A percentile compares a stretch with the other conserved stretches of the same genome.
Conservation (phyloP, 108 stramenopile genomes). For the Fragilariopsis cylindrus region DNA sequence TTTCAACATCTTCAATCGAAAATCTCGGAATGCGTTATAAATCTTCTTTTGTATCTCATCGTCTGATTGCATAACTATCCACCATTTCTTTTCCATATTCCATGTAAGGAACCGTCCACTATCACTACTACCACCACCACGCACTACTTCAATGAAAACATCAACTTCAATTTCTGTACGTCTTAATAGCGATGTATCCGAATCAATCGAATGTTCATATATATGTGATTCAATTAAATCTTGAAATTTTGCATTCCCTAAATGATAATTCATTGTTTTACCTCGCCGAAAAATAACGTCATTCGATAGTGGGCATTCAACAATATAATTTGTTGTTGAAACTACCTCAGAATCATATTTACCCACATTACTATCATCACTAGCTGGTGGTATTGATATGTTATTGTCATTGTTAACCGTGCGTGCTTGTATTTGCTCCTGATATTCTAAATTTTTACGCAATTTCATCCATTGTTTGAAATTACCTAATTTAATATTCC, state of each 20-base stretch:
- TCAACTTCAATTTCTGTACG: not conserved
- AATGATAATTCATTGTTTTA: conserved; percentile 12
- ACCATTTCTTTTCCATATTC: no score
- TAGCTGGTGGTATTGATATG: no score
- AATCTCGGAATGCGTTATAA: no score
- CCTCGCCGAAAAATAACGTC: conserved; percentile 9
- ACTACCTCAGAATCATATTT: not conserved
- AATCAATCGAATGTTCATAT: not conserved
- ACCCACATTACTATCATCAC: no score
- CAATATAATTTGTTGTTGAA: not conserved
- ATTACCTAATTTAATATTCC: conserved; percentile 12
- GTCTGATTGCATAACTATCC: no score
- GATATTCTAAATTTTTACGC: not conserved
- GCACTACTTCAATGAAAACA: no score
- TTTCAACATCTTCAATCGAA: no score
- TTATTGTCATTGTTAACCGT: no score
- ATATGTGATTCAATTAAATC: conserved; percentile 1
- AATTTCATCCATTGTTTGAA: conserved; percentile 21
- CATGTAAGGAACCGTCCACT: no score
- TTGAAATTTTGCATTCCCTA: conserved; percentile 4
- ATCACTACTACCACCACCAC: no score
- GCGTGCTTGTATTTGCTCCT: no score
- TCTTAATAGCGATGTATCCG: not conserved
- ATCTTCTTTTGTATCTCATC: no score
- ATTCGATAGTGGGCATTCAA: conserved; percentile 9